A percentile compares a stretch with the other conserved stretches of the same genome.
phyloP scores from a whole-genome alignment of 2,329 filamentous ascomycete genomes.

The Cylindrodendrum hubeiense region DNA sequence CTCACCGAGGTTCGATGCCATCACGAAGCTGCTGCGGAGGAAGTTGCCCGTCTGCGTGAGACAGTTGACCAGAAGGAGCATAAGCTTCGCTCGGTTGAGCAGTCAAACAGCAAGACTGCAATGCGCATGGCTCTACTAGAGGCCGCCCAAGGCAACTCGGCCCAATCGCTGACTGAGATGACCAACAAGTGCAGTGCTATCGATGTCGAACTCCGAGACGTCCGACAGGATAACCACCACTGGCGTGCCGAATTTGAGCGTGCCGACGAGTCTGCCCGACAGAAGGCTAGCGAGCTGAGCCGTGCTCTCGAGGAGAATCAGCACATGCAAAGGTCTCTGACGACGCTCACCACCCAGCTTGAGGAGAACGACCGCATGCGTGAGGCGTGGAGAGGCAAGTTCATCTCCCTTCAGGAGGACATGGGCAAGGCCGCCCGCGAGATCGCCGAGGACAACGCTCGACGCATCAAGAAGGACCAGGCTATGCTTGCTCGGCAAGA shows the following conservation, averaged over 20 bases:
- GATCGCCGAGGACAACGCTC: constrained; percentile 84
- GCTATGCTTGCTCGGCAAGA: constrained; percentile 84
- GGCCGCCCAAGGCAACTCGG: constrained; percentile 70
- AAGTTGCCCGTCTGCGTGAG: constrained; percentile 76
- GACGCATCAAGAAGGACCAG: constrained; percentile 83
- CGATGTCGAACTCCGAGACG: constrained; percentile 67
- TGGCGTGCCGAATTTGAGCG: constrained; percentile 74
- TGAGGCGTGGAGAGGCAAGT: constrained; percentile 86
- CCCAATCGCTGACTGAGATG: constrained; percentile 67
- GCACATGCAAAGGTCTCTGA: constrained; percentile 79
- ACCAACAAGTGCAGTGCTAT: constrained; percentile 66
- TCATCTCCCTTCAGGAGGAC: constrained; percentile 87
- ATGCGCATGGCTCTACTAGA: constrained; percentile 77
- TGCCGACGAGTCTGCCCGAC: constrained; percentile 63
- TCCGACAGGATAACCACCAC: constrained; percentile 69
- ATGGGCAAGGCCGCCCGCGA: constrained; percentile 84
- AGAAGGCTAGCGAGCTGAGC: constrained; percentile 62
- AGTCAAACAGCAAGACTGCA: constrained; percentile 64
- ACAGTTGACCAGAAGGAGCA: constrained; percentile 78
- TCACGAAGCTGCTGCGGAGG: constrained; percentile 77
- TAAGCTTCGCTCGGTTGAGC: constrained; percentile 71
- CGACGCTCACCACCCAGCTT: constrained; percentile 80
- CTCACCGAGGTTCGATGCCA: constrained; percentile 79
- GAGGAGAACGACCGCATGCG: constrained; percentile 88
- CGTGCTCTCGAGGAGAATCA: constrained; percentile 72